Conservation (phyloP, 441 rosid genomes). For the Geranium incanum region DNA sequence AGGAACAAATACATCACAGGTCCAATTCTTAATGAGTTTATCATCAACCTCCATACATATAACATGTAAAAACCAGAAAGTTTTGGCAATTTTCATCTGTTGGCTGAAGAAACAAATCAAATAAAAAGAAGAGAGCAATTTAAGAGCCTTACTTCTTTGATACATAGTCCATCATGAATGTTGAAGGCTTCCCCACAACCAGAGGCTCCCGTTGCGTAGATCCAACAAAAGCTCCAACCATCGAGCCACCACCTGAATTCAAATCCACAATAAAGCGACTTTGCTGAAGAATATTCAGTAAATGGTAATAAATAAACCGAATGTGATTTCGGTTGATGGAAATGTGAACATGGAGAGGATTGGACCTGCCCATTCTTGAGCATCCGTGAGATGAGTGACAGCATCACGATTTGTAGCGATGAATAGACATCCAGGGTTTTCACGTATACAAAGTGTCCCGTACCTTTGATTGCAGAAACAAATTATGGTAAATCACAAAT, state of each 20-base stretch:
- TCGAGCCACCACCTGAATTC: constrained; percentile 65
- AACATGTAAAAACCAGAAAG: no score
- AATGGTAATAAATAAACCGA: neutral
- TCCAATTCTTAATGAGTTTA: no score
- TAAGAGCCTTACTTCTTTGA: constrained; percentile 55
- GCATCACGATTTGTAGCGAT: constrained; percentile 75
- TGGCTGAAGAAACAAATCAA: neutral
- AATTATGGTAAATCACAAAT: constrained; percentile 13
- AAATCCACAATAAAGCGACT: constrained; percentile 4
- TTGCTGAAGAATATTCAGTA: neutral
- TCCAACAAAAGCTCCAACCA: constrained; percentile 67
- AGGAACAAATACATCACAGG: no score
- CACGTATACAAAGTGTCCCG: constrained; percentile 67
- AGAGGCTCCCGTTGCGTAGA: constrained; percentile 63
- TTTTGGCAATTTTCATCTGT: no score
- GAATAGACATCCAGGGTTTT: constrained; percentile 69
- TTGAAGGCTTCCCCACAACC: constrained; percentile 74
- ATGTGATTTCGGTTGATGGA: no score
- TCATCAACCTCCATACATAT: no score
- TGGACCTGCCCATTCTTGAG: constrained; percentile 83
- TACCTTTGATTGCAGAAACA: constrained; percentile 35
- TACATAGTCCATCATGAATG: constrained; percentile 79
- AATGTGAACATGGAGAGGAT: neutral
- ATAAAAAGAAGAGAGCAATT: neutral
- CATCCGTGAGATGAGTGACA: constrained; percentile 74